A percentile compares a stretch with the other conserved stretches of the same genome.
These are phyloP conservation scores for Aspergillus sojae DNA, from an alignment of 2,329 filamentous ascomycete species.

Conservation along the genomic window DNA sequence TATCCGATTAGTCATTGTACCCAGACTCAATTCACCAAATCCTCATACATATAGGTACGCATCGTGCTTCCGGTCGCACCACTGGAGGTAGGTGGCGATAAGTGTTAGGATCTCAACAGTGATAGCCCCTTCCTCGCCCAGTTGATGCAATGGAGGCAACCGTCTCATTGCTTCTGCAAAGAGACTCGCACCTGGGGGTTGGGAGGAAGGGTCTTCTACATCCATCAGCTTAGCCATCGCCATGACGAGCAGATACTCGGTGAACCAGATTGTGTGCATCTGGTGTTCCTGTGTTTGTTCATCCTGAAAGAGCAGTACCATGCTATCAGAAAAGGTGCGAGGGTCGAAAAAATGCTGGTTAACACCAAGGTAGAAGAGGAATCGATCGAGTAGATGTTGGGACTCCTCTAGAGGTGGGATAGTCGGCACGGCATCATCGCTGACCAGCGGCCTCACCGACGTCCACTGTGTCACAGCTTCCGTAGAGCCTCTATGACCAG, in stretches of 20 bases:
- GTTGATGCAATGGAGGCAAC: slow-evolving; percentile 18
- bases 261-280: slow-evolving; percentile 21
- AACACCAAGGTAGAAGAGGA: slow-evolving; percentile 27
- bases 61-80: slow-evolving; percentile 25
- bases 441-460: slow-evolving; percentile 8
- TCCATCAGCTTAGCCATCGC: slow-evolving; percentile 29
- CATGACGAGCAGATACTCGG: slow-evolving; percentile 28
- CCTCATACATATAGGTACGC: slow-evolving; percentile 22
- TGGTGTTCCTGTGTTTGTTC: slow-evolving; percentile 13
- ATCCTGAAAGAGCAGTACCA: slow-evolving; percentile 22
- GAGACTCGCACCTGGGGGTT: slow-evolving; percentile 19
- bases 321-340: slow-evolving; percentile 22
- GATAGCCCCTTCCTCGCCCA: slow-evolving; percentile 20
- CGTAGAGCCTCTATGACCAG: neutral
- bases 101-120: slow-evolving; percentile 23
- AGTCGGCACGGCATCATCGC: slow-evolving; percentile 1
- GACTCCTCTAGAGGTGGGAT: slow-evolving; percentile 22
- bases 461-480: neutral
- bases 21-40: neutral
- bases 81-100: slow-evolving; percentile 24
- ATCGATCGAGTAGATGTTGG: slow-evolving; percentile 23
- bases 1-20: neutral
- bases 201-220: slow-evolving; percentile 19
- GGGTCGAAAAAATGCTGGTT: slow-evolving; percentile 28
- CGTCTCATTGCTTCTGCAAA: slow-evolving; percentile 23